Percentiles rank a stretch among this genome's conserved stretches.
Conservation (phyloP, 1,139 yeast genomes). For the Yamadazyma sp. region DNA sequence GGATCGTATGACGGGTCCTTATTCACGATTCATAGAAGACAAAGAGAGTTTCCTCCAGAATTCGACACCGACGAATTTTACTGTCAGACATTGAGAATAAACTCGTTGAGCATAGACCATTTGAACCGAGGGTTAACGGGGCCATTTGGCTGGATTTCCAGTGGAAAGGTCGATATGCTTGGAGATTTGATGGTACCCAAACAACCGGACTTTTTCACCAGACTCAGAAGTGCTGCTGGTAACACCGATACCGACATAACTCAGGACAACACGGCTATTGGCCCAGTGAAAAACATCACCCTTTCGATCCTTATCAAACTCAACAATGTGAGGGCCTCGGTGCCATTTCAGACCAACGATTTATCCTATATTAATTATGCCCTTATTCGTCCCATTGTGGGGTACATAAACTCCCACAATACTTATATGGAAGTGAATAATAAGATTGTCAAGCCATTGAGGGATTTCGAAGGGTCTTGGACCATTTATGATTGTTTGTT, state of each 20-base stretch:
- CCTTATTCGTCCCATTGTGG: conserved; percentile 89
- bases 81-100: conserved; percentile 79
- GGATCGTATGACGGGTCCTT: conserved; percentile 93
- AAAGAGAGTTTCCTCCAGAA: conserved; percentile 41
- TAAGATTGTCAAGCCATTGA: conserved; percentile 73
- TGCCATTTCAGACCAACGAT: conserved; percentile 83
- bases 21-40: conserved; percentile 85
- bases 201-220: conserved; percentile 24
- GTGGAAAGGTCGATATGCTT: conserved; percentile 87
- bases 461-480: conserved; percentile 95
- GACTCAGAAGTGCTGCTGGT: not conserved
- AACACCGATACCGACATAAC: not conserved
- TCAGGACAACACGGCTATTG: conserved; percentile 19
- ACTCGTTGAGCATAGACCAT: conserved; percentile 83
- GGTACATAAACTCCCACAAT: conserved; percentile 85
- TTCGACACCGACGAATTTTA: conserved; percentile 22
- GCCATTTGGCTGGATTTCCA: conserved; percentile 95
- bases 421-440: conserved; percentile 88
- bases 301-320: conserved; percentile 75
- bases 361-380: conserved; percentile 89
- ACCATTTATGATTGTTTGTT: conserved; percentile 86
- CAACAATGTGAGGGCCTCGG: conserved; percentile 82
- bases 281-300: conserved; percentile 29
- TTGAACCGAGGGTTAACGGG: conserved; percentile 87
- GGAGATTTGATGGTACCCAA: conserved; percentile 86